phyloP scores from a whole-genome alignment of 352 stramenopile species.

The Globisporangium barbulae region DNA sequence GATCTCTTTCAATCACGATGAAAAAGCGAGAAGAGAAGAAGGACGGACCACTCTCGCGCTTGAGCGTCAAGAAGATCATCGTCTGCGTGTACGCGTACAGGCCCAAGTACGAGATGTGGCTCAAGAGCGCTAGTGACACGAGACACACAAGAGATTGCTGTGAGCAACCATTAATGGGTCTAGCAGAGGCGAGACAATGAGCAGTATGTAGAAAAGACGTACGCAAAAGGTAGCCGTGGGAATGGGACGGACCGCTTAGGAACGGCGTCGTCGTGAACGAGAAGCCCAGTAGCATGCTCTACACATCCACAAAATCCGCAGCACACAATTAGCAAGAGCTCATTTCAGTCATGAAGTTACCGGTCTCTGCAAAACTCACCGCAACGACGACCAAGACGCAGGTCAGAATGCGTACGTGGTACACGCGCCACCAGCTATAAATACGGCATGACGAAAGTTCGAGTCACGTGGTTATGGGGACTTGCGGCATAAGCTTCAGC shows the following conservation, averaged over 20 bases:
- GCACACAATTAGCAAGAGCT: neutral
- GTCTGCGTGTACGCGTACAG: constrained; percentile 70
- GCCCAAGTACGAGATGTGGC: constrained; percentile 53
- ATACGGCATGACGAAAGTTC: neutral
- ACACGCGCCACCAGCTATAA: constrained; percentile 41
- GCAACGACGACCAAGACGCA: constrained; percentile 32
- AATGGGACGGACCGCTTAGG: constrained; percentile 24
- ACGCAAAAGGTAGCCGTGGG: constrained; percentile 52
- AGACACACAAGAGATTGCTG: neutral
- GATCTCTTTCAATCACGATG: neutral
- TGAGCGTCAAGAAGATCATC: constrained; percentile 70
- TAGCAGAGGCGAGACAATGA: neutral
- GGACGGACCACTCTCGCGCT: constrained; percentile 39
- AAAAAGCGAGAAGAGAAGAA: constrained; percentile 1
- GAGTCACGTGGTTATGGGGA: too few species aligned
- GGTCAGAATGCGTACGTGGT: constrained; percentile 42
- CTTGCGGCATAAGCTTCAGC: neutral
- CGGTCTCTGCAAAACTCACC: constrained; percentile 23
- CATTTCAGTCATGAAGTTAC: neutral
- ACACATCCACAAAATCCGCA: neutral
- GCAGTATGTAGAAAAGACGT: constrained; percentile 14
- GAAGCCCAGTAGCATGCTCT: constrained; percentile 45
- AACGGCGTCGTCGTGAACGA: constrained; percentile 39
- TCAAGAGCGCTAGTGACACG: constrained; percentile 26
- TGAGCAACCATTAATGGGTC: neutral